Conservation (phyloP, 2,329 filamentous ascomycete genomes). For the Lomentospora prolificans region DNA sequence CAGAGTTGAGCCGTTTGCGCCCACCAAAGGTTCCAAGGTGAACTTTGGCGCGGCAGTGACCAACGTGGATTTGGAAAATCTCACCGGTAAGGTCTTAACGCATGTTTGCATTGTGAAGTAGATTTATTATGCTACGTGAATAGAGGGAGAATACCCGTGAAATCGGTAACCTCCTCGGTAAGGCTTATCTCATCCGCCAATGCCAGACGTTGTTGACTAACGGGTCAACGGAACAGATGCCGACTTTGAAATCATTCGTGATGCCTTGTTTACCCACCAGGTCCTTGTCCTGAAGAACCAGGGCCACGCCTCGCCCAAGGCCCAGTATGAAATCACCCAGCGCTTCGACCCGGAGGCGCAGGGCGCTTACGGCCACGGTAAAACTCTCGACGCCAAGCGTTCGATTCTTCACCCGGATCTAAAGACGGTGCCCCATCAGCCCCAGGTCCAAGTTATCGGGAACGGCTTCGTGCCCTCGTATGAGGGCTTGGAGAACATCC, state of each 20-base stretch:
- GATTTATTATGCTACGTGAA: conserved; percentile 2
- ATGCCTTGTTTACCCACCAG: conserved; percentile 58
- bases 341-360: conserved; percentile 60
- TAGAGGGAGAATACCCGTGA: conserved; percentile 43
- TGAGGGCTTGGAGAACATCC: conserved; percentile 60
- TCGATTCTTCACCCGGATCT: conserved; percentile 67
- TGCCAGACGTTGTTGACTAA: not conserved
- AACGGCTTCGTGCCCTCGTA: conserved; percentile 62
- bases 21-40: conserved; percentile 28
- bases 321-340: conserved; percentile 65
- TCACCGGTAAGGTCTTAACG: conserved; percentile 42
- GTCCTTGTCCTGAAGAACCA: conserved; percentile 65
- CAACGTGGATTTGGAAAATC: conserved; percentile 49
- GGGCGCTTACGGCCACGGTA: conserved; percentile 64
- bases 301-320: conserved; percentile 50
- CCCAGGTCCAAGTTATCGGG: conserved; percentile 71
- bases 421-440: conserved; percentile 71
- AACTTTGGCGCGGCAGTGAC: conserved; percentile 52
- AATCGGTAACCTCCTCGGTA: conserved; percentile 52
- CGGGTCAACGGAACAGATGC: conserved; percentile 33
- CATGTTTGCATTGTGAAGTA: conserved; percentile 10
- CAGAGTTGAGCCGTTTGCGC: conserved; percentile 27
- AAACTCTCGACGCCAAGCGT: conserved; percentile 55
- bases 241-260: conserved; percentile 53
- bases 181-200: conserved; percentile 16